phyloP scores from a whole-genome alignment of 2,329 filamentous ascomycete genomes.

The Ophiostoma australiae region DNA sequence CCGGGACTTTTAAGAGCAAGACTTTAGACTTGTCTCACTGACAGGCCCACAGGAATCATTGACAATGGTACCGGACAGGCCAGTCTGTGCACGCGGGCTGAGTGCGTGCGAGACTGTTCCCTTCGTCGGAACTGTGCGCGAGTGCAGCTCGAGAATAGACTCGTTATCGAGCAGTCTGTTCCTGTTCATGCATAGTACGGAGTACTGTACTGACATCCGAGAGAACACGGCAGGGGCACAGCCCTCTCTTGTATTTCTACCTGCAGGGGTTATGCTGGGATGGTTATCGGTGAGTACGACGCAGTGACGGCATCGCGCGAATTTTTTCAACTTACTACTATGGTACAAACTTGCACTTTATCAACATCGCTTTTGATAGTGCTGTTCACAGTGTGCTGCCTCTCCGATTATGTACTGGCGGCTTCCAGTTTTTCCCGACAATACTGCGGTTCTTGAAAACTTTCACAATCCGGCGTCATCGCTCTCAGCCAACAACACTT shows the following conservation, averaged over 20 bases:
- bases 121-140: neutral
- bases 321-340: neutral
- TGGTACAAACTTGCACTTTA: neutral
- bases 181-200: neutral
- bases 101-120: neutral
- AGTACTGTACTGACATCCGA: neutral
- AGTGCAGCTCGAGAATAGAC: neutral
- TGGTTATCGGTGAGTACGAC: conserved; percentile 15
- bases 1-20: conserved; percentile 10
- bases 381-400: neutral
- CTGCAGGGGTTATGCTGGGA: conserved; percentile 9
- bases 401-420: neutral
- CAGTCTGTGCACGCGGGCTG: neutral
- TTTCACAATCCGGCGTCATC: neutral
- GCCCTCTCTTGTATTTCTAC: neutral
- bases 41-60: neutral
- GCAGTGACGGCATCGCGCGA: conserved; percentile 21
- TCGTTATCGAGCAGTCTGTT: neutral
- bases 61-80: neutral
- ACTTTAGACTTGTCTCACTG: neutral
- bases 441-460: neutral
- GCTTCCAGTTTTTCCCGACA: neutral
- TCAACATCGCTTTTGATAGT: neutral
- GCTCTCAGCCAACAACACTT: neutral
- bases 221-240: neutral